Evolutionary conservation across 202 grass and related monocot species (phyloP), one percentile per base, ranked within the genome.

Genomic region (Carex arenaria): DNA sequence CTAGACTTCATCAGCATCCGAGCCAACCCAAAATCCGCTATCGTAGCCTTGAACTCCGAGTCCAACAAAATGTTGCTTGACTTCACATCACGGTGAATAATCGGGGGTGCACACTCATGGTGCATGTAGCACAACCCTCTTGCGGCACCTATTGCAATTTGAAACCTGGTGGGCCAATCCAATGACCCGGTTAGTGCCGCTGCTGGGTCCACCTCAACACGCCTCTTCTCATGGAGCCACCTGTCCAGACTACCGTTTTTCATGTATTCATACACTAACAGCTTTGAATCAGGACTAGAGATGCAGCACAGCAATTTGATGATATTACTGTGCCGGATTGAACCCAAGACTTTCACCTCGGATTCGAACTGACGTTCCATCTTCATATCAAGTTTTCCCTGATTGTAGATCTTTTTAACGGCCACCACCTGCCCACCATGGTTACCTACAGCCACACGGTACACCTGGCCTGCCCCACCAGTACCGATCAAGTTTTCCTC

Each of bases 1-100:
- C 90, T 85, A 63, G 75, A 80, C 56, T 78, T 86, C 72, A 73
- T 54, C 17, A 96, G 83, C 57, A 96, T 92, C 0, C 85, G 76
- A 11, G 93, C 90, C 45, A 96, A 68, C 2, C 93, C 90, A 55
- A 94, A 94, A 61, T 94, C 90, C 2, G 90, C 92, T 19, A 94
- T 81, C 68, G 87, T 92, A 0, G 88, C 93, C 2, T 13, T 75
- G 64, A 94, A 94, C 6, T 10, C 74, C 1, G 66, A 65, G 76
- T 97, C 91, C 5, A 97, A 66, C 57, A 97, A 85, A 82, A 97
- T 97, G 82, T 97, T 97, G 81, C 91, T 93, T 42, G 91, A 97
- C 87, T 97, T 97, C 56, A 97, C 71, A 52, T 97, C 94, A 17
- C 91, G 87, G 84, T 97, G 93, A 38, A 95, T 79, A 47, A 95